Conservation (phyloP, 768 basidiomycete genomes). For the Punctularia strigosozonata region DNA sequence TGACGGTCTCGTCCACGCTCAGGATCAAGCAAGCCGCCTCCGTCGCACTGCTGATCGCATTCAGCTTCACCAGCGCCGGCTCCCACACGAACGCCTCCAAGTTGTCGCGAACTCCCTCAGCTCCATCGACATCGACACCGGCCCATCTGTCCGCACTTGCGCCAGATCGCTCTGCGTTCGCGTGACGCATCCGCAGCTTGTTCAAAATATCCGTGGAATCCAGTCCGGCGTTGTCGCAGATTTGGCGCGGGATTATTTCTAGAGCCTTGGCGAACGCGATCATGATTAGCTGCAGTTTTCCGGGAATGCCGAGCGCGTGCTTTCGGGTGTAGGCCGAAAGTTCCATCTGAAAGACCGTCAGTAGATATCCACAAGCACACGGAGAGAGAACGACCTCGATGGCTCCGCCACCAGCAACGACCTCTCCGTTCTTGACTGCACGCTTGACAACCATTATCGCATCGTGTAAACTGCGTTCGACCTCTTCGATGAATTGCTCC, state of each 20-base stretch:
- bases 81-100: slow-evolving; percentile 99
- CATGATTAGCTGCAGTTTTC: slow-evolving; percentile 90
- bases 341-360: slow-evolving; percentile 62
- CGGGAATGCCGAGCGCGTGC: slow-evolving; percentile 85
- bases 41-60: slow-evolving; percentile 89
- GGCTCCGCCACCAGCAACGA: slow-evolving; percentile 96
- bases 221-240: slow-evolving; percentile 95
- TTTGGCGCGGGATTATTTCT: slow-evolving; percentile 95
- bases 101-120: slow-evolving; percentile 85
- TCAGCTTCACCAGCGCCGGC: slow-evolving; percentile 87
- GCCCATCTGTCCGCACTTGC: too few species aligned
- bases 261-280: slow-evolving; percentile 94
- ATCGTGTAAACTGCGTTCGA: slow-evolving; percentile 94
- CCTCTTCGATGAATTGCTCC: slow-evolving; percentile 98
- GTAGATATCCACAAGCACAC: not conserved
- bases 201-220: slow-evolving; percentile 97
- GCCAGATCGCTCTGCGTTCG: slow-evolving; percentile 67
- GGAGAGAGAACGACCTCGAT: slow-evolving; percentile 56
- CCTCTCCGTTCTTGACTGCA: slow-evolving; percentile 88
- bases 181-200: slow-evolving; percentile 95
- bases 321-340: slow-evolving; percentile 89
- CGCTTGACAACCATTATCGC: slow-evolving; percentile 99
- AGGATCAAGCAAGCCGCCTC: slow-evolving; percentile 95
- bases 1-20: slow-evolving; percentile 94
- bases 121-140: slow-evolving; percentile 89